These are phyloP conservation scores for Lactarius trivialis DNA, from an alignment of 768 basidiomycete species.

Conservation along the genomic window DNA sequence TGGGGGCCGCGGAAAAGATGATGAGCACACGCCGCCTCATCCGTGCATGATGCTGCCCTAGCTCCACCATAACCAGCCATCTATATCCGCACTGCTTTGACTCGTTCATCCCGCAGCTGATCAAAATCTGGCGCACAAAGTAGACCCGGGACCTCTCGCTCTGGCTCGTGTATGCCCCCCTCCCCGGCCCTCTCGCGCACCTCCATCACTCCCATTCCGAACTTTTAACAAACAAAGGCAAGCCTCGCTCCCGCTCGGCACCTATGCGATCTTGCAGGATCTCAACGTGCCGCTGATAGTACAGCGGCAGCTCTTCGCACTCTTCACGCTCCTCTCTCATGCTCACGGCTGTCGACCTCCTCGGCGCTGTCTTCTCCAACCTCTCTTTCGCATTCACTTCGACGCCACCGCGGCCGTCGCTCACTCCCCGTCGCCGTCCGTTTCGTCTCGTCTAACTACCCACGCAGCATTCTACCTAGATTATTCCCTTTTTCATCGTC, in stretches of 20 bases:
- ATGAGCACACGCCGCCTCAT: too few relatives aligned
- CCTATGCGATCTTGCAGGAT: constrained; percentile 56
- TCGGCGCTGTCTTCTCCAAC: constrained; percentile 64
- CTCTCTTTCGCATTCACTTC: constrained; percentile 66
- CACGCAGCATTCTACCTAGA: too few relatives aligned
- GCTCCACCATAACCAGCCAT: too few relatives aligned
- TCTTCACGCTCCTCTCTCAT: constrained; percentile 49
- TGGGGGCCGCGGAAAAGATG: too few relatives aligned
- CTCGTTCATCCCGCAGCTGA: too few relatives aligned
- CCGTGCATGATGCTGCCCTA: too few relatives aligned
- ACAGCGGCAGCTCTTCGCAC: constrained; percentile 59
- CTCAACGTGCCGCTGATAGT: constrained; percentile 68
- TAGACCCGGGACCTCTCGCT: constrained; percentile 64
- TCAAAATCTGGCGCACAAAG: constrained; percentile 57
- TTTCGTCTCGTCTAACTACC: not conserved
- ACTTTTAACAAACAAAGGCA: not conserved
- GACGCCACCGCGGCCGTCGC: constrained; percentile 57
- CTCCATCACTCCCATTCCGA: not conserved
- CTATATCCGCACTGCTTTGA: too few relatives aligned
- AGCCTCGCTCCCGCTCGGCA: constrained; percentile 59
- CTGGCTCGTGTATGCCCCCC: constrained; percentile 46
- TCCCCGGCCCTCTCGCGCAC: too few relatives aligned
- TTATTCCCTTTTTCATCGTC: too few relatives aligned
- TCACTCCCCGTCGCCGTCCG: constrained; percentile 54
- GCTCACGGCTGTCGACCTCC: constrained; percentile 65